phyloP scores from a whole-genome alignment of 1,139 yeast genomes.

The Pichia sp. region DNA sequence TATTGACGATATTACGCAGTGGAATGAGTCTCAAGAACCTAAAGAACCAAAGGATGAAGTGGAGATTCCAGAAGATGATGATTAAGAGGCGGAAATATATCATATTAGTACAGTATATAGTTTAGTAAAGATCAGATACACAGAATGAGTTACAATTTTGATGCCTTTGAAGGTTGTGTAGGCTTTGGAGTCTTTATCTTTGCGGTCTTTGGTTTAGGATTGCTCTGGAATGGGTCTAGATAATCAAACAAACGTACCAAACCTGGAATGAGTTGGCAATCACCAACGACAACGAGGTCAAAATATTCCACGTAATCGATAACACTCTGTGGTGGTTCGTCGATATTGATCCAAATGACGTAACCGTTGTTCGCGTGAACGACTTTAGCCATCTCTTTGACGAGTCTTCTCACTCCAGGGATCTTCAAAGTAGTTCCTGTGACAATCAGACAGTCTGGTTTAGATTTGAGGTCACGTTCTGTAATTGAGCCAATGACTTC shows the following conservation, averaged over 20 bases:
- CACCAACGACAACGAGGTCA: slow-evolving; percentile 51
- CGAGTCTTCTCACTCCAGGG: slow-evolving; percentile 77
- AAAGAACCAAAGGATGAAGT: slow-evolving; percentile 84
- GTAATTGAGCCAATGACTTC: slow-evolving; percentile 74
- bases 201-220: too few species aligned
- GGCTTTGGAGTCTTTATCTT: too few species aligned
- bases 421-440: slow-evolving; percentile 85
- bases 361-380: slow-evolving; percentile 55
- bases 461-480: slow-evolving; percentile 53
- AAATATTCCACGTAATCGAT: slow-evolving; percentile 45
- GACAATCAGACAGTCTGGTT: slow-evolving; percentile 71
- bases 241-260: slow-evolving; percentile 20
- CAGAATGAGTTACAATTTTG: too few species aligned
- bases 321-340: slow-evolving; percentile 41
- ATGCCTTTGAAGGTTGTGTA: too few species aligned
- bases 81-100: too few species aligned
- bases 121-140: too few species aligned
- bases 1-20: slow-evolving; percentile 94
- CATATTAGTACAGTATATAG: too few species aligned
- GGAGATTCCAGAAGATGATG: slow-evolving; percentile 41
- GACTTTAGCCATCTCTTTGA: slow-evolving; percentile 58
- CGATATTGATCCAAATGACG: slow-evolving; percentile 51
- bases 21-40: slow-evolving; percentile 96
- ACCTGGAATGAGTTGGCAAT: slow-evolving; percentile 45
- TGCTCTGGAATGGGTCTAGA: too few species aligned